Evolutionary conservation across 495 filamentous ascomycete genomes (phyloP), one percentile per base, ranked within the genome.

Genomic region (Niebla homalea): DNA sequence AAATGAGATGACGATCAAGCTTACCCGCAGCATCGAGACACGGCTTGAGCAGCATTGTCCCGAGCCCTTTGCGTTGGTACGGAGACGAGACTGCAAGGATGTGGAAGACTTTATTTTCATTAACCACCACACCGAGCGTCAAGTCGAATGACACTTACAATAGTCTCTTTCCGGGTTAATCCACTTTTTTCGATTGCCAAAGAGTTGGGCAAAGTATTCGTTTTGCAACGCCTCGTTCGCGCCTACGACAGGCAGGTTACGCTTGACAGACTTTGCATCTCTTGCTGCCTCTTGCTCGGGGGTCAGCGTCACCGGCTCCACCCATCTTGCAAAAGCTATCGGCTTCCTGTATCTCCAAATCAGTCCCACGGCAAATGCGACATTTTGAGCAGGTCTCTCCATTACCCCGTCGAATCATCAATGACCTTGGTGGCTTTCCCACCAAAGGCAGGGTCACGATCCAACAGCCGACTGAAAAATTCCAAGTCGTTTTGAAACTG

Each of bases 11-110:
- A 32, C 6, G 3, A 32, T 12, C 29, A 32, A 32, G 29, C 18
- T 62, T 58, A 60, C 81, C 77, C 6, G 74, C 77, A 55, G 64
- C 64, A 22, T 63, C 54, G 6, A 71, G 50, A 0, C 76, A 76
- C 67, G 71, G 76, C 32, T 62, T 53, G 36, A 81, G 45, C 14
- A 82, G 49, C 52, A 62, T 59, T 15, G 60, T 64, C 6, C 70
- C 75, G 0, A 74, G 64, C 0, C 79, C 79, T 48, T 61, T 65
- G 2, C 77, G 66, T 54, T 78, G 74, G 44, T 65, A 64, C 36
- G 64, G 59, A 2, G 66, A 68, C 18, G 63, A 50, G 15, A 73
- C 73, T 12, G 67, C 71, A 0, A 80, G 49, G 0, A 75, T 52
- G 41, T 78, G 54, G 6, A 60, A 49, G 19, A 57, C 57, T 59